Percentiles rank a stretch among this genome's conserved stretches.
phyloP scores from a whole-genome alignment of 2,329 filamentous ascomycete species.

The Aspergillus sp. region DNA sequence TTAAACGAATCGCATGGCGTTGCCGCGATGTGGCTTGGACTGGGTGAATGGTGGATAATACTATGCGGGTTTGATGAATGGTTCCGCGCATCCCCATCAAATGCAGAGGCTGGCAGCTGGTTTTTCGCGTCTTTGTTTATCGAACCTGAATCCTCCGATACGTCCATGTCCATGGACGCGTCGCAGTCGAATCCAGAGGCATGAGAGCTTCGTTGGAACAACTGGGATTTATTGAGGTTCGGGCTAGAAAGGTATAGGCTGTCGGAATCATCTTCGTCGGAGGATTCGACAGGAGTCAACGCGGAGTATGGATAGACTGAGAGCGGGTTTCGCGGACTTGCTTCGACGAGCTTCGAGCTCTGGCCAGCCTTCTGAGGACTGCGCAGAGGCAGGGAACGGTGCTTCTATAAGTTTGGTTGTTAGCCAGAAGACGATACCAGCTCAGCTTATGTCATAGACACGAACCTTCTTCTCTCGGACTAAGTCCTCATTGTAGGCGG shows the following conservation, averaged over 20 bases:
- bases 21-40: not conserved
- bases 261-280: constrained; percentile 26
- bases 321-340: constrained; percentile 17
- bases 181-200: constrained; percentile 10
- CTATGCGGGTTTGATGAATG: constrained; percentile 31
- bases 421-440: constrained; percentile 7
- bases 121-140: constrained; percentile 13
- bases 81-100: constrained; percentile 19
- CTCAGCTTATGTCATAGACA: not conserved
- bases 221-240: constrained; percentile 1
- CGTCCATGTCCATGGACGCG: constrained; percentile 33
- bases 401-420: constrained; percentile 27
- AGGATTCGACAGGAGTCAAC: constrained; percentile 39
- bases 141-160: constrained; percentile 20
- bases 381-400: constrained; percentile 31
- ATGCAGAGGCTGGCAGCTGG: constrained; percentile 5
- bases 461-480: constrained; percentile 28
- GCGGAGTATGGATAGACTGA: constrained; percentile 15
- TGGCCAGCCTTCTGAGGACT: constrained; percentile 25
- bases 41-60: constrained; percentile 31
- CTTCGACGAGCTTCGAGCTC: constrained; percentile 17
- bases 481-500: constrained; percentile 59
- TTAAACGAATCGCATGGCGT: constrained; percentile 1
- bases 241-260: not conserved
- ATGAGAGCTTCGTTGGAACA: constrained; percentile 2